Percentiles rank a stretch among this genome's conserved stretches.
These are phyloP conservation scores for Zasmidium citrigriseum DNA, from an alignment of 2,329 filamentous ascomycete species.

Conservation along the genomic window DNA sequence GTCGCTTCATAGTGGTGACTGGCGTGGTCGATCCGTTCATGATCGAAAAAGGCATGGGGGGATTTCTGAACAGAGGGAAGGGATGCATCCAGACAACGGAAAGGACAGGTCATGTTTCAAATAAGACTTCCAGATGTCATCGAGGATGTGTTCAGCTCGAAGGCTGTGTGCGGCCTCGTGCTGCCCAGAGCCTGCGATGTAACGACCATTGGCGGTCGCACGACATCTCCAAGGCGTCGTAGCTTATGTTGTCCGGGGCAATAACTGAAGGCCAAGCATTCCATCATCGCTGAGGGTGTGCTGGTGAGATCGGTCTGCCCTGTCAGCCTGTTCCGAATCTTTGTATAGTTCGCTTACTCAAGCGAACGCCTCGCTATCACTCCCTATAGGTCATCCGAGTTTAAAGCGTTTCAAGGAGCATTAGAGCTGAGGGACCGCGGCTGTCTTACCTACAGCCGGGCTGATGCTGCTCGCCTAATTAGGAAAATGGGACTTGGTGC, in stretches of 20 bases:
- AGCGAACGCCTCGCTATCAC: neutral
- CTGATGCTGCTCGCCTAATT: neutral
- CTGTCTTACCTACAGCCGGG: neutral
- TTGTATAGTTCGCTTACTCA: too few relatives aligned
- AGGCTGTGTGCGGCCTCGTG: neutral
- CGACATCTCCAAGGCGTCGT: too few relatives aligned
- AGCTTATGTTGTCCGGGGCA: neutral
- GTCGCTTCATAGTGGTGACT: constrained; percentile 19
- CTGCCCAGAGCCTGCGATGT: neutral
- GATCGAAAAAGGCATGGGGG: too few relatives aligned
- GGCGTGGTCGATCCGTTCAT: neutral
- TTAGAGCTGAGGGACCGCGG: neutral
- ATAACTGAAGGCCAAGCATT: too few relatives aligned
- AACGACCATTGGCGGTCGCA: neutral
- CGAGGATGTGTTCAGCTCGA: neutral
- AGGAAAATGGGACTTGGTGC: neutral
- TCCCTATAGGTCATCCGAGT: neutral
- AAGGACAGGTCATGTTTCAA: neutral
- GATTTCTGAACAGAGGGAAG: too few relatives aligned
- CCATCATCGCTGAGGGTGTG: too few relatives aligned
- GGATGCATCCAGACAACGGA: too few relatives aligned
- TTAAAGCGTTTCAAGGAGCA: neutral
- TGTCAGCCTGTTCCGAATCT: neutral
- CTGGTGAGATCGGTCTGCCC: neutral
- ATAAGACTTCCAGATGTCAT: neutral